A percentile compares a stretch with the other conserved stretches of the same genome.
Conservation (phyloP, 2,329 filamentous ascomycete species). For the Microsporum audouinii region DNA sequence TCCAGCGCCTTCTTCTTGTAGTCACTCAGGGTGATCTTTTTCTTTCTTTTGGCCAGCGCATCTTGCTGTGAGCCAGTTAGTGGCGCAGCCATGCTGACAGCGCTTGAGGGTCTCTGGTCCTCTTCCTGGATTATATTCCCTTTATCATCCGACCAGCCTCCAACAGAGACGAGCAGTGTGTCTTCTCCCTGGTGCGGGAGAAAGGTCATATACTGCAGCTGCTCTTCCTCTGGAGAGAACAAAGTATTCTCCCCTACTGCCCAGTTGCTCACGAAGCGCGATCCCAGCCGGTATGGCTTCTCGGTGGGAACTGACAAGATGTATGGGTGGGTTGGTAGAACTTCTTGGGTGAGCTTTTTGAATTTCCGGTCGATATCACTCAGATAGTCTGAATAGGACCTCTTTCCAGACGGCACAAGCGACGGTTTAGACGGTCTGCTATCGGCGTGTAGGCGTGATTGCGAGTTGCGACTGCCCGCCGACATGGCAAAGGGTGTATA, state of each 20-base stretch:
- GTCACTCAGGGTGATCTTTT: slow-evolving; percentile 51
- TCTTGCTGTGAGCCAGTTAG: slow-evolving; percentile 28
- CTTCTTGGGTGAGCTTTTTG: slow-evolving; percentile 30
- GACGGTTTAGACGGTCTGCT: slow-evolving; percentile 7
- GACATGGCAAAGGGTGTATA: slow-evolving; percentile 14
- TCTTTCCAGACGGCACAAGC: slow-evolving; percentile 9
- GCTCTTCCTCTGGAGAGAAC: slow-evolving; percentile 45
- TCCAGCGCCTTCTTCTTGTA: slow-evolving; percentile 47
- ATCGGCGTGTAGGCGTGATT: slow-evolving; percentile 6
- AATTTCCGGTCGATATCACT: slow-evolving; percentile 26
- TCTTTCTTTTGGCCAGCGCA: slow-evolving; percentile 36
- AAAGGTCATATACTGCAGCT: slow-evolving; percentile 53
- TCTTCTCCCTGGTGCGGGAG: slow-evolving; percentile 47
- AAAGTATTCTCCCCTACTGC: slow-evolving; percentile 39
- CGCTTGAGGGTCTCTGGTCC: slow-evolving; percentile 21
- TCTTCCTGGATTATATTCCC: slow-evolving; percentile 37
- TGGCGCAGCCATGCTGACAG: slow-evolving; percentile 29
- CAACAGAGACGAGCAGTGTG: slow-evolving; percentile 41
- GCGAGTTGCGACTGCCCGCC: slow-evolving; percentile 10
- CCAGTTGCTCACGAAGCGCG: slow-evolving; percentile 37
- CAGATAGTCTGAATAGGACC: slow-evolving; percentile 14
- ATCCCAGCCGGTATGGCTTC: slow-evolving; percentile 34
- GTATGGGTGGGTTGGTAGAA: slow-evolving; percentile 36
- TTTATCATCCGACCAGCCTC: slow-evolving; percentile 43
- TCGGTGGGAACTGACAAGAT: slow-evolving; percentile 38